Evolutionary conservation across 441 rosid species (phyloP), one percentile per base, ranked within the genome.

Genomic region (Mallotus japonicus): DNA sequence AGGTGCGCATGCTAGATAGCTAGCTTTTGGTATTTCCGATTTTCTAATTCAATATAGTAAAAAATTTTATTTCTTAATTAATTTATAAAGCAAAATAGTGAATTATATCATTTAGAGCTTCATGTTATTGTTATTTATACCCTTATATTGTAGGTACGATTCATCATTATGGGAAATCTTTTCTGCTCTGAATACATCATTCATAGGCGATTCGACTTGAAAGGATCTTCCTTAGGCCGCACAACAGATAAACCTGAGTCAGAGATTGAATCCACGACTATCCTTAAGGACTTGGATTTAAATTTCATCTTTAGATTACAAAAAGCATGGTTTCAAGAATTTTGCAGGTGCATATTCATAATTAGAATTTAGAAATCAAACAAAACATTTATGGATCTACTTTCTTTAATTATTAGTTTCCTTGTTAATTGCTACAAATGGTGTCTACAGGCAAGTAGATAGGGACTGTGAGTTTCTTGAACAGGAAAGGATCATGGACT

Each of bases 171-270:
- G 95, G 99, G 99, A 73, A 95, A 92, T 76, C 86, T 95, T 46
- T 92, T 92, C 73, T 90, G 97, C 78, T 88, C 96, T 42, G 93
- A 87, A 72, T 83, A 87, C 77, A 82, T 76, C 40, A 90, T 92
- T 56, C 98, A 92, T 73, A 88, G 98, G 61, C 91, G 93, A 53
- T 95, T 95, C 32, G 99, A 95, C 77, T 85, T 95, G 66, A 95
- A 95, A 85, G 99, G 99, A 70, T 92, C 99, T 37, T 92, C 97
- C 53, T 92, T 89, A 71, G 99, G 99, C 57, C 98, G 98, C 14
- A 86, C 79, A 37, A 95, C 97, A 0, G 87, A 90, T 67, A 95
- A 89, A 78, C 88, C 92, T 2, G 95, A 90, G 73, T 82, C 96
- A 42, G 95, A 87, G 74, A 88, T 95, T 28, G 95, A 92, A 70